Evolutionary conservation across 2,329 filamentous ascomycete genomes (phyloP), one percentile per base, ranked within the genome.

Genomic region (Pyrenochaeta sp.): DNA sequence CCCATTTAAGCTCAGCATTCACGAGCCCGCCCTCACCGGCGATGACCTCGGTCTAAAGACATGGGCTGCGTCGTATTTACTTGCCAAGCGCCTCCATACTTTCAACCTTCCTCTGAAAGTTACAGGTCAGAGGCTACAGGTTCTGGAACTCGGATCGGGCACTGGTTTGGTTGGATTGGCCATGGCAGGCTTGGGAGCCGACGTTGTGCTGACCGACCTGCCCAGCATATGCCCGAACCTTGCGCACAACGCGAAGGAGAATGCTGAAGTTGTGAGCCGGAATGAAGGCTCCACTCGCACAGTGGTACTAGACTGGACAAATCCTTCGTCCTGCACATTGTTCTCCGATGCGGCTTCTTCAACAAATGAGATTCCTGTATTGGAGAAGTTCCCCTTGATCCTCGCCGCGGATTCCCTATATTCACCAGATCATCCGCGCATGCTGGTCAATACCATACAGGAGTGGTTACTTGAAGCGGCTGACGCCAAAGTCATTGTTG

Each of bases 1-100:
- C 17, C 44, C 57, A 3, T 67, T 71, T 35, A 80, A 86, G 31
- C 76, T 99, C 36, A 79, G 81, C 23, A 84, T 99, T 26, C 82
- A 90, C 43, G 94, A 99, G 67, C 94, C 94, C 2, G 86, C 91
- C 1, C 77, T 97, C 42, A 96, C 90, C 0, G 88, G 88, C 6
- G 93, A 96, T 69, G 88, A 89, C 46, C 78, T 97, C 13, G 94
- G 94, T 1, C 80, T 95, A 68, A 97, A 99, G 72, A 99, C 94
- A 0, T 97, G 94, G 94, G 90, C 89, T 1, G 93, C 91, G 0
- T 93, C 91, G 0, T 95, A 91, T 63, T 81, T 95, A 2, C 83
- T 97, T 4, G 88, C 93, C 0, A 87, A 83, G 55, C 84, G 88
- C 17, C 80, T 97, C 18, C 63, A 64, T 34, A 51, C 47, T 3